Evolutionary conservation across 139 green algal species (phyloP).

Genomic region (Monoraphidium neglectum): DNA sequence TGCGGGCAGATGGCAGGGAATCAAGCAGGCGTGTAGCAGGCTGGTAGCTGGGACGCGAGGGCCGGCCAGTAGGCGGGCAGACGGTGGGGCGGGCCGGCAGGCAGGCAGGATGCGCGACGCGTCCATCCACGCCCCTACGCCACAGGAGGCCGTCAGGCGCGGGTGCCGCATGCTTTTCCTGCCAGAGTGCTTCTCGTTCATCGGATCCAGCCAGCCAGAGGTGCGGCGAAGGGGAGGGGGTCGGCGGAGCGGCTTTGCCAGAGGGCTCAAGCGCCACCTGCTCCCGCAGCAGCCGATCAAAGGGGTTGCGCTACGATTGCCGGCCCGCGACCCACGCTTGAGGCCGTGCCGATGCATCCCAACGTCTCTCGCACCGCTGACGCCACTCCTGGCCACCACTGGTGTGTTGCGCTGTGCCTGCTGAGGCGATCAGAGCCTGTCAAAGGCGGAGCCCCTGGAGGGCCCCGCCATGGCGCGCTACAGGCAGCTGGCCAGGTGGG

Average conservation of each 20-base stretch:
- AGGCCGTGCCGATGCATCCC: background rate
- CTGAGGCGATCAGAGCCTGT: constrained; percentile 60
- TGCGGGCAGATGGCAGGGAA: too few relatives aligned
- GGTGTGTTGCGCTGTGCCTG: background rate
- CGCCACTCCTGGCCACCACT: background rate
- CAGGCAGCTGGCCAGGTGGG: constrained; percentile 67
- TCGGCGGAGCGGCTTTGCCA: background rate
- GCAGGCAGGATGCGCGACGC: background rate
- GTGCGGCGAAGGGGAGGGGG: constrained; percentile 1
- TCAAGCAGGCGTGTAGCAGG: too few relatives aligned
- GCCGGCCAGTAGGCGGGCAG: too few relatives aligned
- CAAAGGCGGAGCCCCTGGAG: constrained; percentile 72
- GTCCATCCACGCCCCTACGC: background rate
- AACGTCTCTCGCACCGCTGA: background rate
- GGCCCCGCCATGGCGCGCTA: constrained; percentile 80
- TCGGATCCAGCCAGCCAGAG: constrained; percentile 62
- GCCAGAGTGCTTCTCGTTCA: constrained; percentile 93
- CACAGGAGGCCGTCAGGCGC: constrained; percentile 39
- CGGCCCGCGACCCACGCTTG: background rate
- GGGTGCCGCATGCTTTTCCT: constrained; percentile 88
- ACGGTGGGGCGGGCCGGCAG: background rate
- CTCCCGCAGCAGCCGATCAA: background rate
- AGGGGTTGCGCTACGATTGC: background rate
- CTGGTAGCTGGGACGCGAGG: too few relatives aligned
- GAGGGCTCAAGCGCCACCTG: background rate